Percentiles rank a stretch among this genome's conserved stretches.
Conservation (phyloP, 2,329 filamentous ascomycete species). For the Calonectria multiphialidica region DNA sequence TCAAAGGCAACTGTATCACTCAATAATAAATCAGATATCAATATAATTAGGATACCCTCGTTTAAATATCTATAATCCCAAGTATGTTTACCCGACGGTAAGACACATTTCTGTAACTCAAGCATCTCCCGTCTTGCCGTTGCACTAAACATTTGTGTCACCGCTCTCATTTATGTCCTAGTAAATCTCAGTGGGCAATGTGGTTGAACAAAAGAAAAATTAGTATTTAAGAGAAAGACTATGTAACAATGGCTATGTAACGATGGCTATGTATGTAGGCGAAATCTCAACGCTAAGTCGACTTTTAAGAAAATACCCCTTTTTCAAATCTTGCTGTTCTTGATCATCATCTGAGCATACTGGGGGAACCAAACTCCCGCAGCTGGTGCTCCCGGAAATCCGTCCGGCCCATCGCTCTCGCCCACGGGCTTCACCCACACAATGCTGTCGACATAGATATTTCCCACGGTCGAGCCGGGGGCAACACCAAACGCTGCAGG, state of each 20-base stretch:
- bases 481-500: slow-evolving; percentile 6
- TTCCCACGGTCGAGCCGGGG: slow-evolving; percentile 1
- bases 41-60: too few species aligned
- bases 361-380: slow-evolving; percentile 20
- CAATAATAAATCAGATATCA: not conserved
- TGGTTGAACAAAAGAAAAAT: not conserved
- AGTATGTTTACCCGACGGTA: too few species aligned
- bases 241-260: not conserved
- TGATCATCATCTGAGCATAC: slow-evolving; percentile 20
- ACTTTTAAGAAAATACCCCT: not conserved
- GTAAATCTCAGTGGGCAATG: too few species aligned
- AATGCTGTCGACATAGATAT: slow-evolving; percentile 14
- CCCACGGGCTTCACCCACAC: slow-evolving; percentile 21
- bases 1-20: not conserved
- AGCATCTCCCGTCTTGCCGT: too few species aligned
- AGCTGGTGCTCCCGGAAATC: not conserved
- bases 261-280: not conserved
- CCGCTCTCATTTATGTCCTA: too few species aligned
- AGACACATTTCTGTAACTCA: too few species aligned
- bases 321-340: slow-evolving; percentile 3
- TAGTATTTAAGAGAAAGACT: slow-evolving; percentile 2
- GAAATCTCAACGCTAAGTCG: not conserved
- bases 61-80: not conserved
- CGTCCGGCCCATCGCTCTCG: slow-evolving; percentile 15
- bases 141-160: too few species aligned